Conservation (phyloP, 306 rosid genomes). For the Amphicarpaea edgeworthii region DNA sequence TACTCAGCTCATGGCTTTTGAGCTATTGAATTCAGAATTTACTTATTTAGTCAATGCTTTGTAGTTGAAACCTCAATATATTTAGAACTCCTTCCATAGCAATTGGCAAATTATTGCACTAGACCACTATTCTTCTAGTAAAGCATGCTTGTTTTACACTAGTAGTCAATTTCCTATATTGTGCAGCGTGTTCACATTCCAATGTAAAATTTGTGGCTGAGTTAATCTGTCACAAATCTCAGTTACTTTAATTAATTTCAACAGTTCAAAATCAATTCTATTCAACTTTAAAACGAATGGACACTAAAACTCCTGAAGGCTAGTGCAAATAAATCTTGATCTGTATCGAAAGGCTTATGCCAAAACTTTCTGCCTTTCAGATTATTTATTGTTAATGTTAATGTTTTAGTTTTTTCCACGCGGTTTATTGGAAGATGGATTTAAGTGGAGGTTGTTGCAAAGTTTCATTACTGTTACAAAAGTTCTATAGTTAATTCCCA, state of each 20-base stretch:
- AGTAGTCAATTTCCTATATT: neutral
- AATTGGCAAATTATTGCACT: constrained; percentile 14
- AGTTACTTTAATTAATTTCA: neutral
- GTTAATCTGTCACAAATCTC: neutral
- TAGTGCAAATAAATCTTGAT: constrained; percentile 34
- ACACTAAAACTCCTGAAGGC: constrained; percentile 24
- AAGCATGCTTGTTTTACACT: neutral
- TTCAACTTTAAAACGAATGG: neutral
- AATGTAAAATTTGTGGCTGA: neutral
- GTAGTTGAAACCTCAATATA: constrained; percentile 24
- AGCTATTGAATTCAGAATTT: constrained; percentile 11
- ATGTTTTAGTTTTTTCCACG: constrained; percentile 30
- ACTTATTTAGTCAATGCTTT: constrained; percentile 14
- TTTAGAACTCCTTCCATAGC: constrained; percentile 19
- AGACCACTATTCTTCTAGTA: constrained; percentile 13
- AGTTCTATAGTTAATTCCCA: constrained; percentile 9
- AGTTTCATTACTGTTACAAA: constrained; percentile 1
- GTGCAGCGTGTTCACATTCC: neutral
- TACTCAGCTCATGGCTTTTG: neutral
- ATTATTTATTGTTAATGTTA: constrained; percentile 15
- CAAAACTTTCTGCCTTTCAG: constrained; percentile 16
- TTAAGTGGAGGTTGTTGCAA: constrained; percentile 9
- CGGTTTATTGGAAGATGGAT: constrained; percentile 20
- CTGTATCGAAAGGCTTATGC: neutral
- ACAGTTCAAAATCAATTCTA: neutral